Base-by-base conservation (phyloP, 1,284 basidiomycete genomes). In the Moesziomyces sp. region DNA sequence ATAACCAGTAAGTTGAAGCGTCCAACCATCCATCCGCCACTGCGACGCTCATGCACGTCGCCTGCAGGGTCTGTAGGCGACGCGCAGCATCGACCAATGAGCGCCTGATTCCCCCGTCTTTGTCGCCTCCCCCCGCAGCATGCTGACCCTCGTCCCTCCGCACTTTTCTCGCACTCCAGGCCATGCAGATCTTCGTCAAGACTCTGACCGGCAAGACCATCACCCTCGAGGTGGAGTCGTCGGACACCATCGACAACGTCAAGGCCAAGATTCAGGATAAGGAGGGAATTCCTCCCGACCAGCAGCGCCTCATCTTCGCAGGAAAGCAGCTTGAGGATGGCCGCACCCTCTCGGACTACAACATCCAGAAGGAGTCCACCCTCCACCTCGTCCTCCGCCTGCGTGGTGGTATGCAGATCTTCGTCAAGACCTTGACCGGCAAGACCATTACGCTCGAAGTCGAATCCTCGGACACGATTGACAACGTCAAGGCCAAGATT, bases 391-490 rank as follows among this genome's bases (percentile, higher is more conserved):
- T 82, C 5, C 67, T 80, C 21, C 80, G 81, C 23, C 70, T 82
- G 8, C 80, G 80, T 30, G 80, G 80, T 65, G 80, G 81, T 62
- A 82, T 83, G 82, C 82, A 83, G 54, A 81, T 84, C 48, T 83
- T 84, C 46, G 82, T 84, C 78, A 84, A 84, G 78, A 83, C 92
- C 89, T 92, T 98, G 78, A 97, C 95, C 88, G 95, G 96, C 86
- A 98, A 97, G 89, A 97, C 94, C 78, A 96, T 97, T 88, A 96
- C 94, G 81, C 61, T 93, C 89, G 86, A 93, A 90, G 94, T 96
- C 78, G 93, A 96, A 87, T 85, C 89, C 87, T 64, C 91, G 66
- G 93, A 96, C 88, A 95, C 94, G 74, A 95, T 97, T 87, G 94
- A 97, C 89, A 96, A 96, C 89, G 76, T 82, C 48, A 81, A 82